Base-by-base conservation (phyloP, 2,329 filamentous ascomycete genomes). In the Xylariaceae sp. region DNA sequence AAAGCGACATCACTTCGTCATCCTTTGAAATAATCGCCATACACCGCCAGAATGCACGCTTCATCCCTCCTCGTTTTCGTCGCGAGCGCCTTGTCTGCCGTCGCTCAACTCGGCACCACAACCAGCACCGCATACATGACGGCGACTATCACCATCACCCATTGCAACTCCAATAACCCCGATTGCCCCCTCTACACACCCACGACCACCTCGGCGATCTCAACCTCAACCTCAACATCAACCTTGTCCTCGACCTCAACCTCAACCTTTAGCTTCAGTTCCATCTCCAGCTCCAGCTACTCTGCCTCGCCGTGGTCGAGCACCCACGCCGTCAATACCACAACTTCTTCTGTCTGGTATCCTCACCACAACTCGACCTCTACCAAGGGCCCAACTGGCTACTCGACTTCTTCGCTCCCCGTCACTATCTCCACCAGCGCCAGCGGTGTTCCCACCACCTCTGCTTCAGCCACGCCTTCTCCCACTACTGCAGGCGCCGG, bases 181-280 rank as follows among this genome's bases (percentile, higher is more conserved):
- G 59, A 48, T 11, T 66, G 63, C 58, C 62, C 63, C 22, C 54
- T 64, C 43, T 64, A 66, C 55, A 61, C 57, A 33, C 49, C 62
- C 42, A 39, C 54, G 18, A 42, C 56, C 36, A 62, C 40, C 52
- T 57, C 58, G 12, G 52, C 39, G 6, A 40, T 48, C 22, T 40
- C 45, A 17, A 35, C 39, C 14, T 44, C 53, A 30, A 52, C 40
- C 15, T 53, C 54, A 18, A 53, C 51, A 40, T 52, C 51, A n/a
- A 43, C 53, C 11, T 48, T n/a, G n/a, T n/a, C n/a, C n/a, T n/a
- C n/a, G n/a, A 27, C 22, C 4, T 27, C 22, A 27, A 27, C 22
- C 22, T 27, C 22, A 57, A 35, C 43, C 58, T 33, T 35, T 54
- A 27, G 36, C 51, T 15, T 51, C 58, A 3, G 49, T 30, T 27